Evolutionary conservation across 1,284 basidiomycete genomes (phyloP).

Genomic region (Tylopilus sp.): DNA sequence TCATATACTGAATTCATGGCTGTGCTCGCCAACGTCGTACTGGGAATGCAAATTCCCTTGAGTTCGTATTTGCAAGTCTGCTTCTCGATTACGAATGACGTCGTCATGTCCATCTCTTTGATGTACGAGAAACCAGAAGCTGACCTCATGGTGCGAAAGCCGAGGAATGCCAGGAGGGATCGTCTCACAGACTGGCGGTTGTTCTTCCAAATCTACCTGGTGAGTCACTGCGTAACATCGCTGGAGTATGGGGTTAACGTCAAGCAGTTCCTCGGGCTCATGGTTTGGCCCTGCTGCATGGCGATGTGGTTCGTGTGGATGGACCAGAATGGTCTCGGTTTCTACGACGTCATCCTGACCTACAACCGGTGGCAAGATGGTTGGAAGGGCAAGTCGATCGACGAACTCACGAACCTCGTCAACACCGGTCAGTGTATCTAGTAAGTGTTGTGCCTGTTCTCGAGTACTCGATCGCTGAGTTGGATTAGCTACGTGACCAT

Average conservation of each 20-base stretch:
- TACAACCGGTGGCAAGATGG: conserved; percentile 38
- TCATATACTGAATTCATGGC: conserved; percentile 39
- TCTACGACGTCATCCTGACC: conserved; percentile 40
- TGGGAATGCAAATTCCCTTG: conserved; percentile 41
- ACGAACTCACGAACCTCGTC: conserved; percentile 33
- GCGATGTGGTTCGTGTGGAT: conserved; percentile 41
- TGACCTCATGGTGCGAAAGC: conserved; percentile 56
- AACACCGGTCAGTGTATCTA: conserved; percentile 42
- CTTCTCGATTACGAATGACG: conserved; percentile 40
- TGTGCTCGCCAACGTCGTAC: conserved; percentile 36
- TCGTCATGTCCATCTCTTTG: conserved; percentile 37
- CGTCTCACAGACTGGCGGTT: conserved; percentile 41
- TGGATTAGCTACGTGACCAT: conserved; percentile 42
- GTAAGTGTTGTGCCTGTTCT: conserved; percentile 35
- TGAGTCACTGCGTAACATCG: conserved; percentile 13
- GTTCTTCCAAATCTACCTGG: conserved; percentile 34
- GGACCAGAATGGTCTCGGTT: conserved; percentile 35
- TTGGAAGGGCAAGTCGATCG: conserved; percentile 30
- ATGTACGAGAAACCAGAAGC: conserved; percentile 40
- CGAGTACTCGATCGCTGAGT: conserved; percentile 1
- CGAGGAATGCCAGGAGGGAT: conserved; percentile 58
- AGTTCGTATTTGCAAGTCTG: conserved; percentile 45
- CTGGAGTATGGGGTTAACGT: background rate
- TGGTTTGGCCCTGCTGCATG: conserved; percentile 46
- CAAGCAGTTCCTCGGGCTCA: conserved; percentile 41